Conservation (phyloP, 2,329 filamentous ascomycete species). For the Pseudocercospora fijiensis region DNA sequence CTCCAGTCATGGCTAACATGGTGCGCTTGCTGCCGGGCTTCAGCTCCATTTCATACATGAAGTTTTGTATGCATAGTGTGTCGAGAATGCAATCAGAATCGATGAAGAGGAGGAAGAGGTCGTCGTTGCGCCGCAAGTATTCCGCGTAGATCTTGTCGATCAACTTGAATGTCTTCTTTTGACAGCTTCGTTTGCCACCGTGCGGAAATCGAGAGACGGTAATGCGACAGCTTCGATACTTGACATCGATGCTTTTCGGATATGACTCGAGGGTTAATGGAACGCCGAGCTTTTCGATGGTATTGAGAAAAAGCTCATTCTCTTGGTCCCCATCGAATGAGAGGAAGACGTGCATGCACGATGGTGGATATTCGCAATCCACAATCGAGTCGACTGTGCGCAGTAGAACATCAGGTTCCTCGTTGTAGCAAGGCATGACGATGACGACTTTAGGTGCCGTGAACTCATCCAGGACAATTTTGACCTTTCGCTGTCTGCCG, state of each 20-base stretch:
- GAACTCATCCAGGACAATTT: slow-evolving; percentile 76
- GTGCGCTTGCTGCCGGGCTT: slow-evolving; percentile 88
- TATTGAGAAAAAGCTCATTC: slow-evolving; percentile 84
- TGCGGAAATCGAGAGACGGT: slow-evolving; percentile 91
- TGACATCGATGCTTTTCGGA: slow-evolving; percentile 85
- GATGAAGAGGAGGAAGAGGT: slow-evolving; percentile 93
- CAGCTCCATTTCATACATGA: slow-evolving; percentile 97
- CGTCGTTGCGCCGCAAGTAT: slow-evolving; percentile 83
- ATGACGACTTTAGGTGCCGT: slow-evolving; percentile 92
- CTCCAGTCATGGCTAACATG: slow-evolving; percentile 96
- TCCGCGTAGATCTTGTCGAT: slow-evolving; percentile 90
- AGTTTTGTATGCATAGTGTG: slow-evolving; percentile 88
- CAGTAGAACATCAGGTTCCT: slow-evolving; percentile 78
- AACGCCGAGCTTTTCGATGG: slow-evolving; percentile 80
- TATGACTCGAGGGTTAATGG: slow-evolving; percentile 73
- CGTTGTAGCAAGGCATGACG: slow-evolving; percentile 96
- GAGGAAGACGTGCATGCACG: slow-evolving; percentile 90
- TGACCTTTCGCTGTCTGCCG: slow-evolving; percentile 77
- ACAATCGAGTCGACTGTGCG: slow-evolving; percentile 89
- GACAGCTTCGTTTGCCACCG: slow-evolving; percentile 89
- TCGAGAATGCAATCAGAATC: slow-evolving; percentile 96
- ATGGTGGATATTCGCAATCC: slow-evolving; percentile 87
- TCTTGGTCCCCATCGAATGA: slow-evolving; percentile 91
- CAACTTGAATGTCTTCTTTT: slow-evolving; percentile 88
- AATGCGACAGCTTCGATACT: slow-evolving; percentile 76